Base-by-base conservation (phyloP, 2,329 filamentous ascomycete genomes). In the Byssochlamys sp. region DNA sequence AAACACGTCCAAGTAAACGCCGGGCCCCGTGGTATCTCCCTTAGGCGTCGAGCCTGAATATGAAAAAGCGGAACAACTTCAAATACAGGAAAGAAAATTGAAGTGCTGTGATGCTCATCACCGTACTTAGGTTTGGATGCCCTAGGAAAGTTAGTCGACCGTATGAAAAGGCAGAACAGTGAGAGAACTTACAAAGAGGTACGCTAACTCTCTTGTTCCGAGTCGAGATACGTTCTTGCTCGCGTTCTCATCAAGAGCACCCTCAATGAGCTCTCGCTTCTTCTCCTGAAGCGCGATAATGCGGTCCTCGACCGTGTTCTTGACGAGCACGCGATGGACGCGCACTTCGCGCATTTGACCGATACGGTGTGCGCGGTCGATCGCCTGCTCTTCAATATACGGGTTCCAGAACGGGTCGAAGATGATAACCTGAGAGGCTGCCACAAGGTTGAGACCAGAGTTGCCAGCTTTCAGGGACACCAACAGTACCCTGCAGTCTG, bases 381-480 rank as follows among this genome's bases (percentile, higher is more conserved):
- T 86, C 3, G 91, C 91, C 73, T 96, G 91, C 73, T 91, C 90
- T 74, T 96, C 91, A 53, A 95, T 88, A 68, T 88, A 95, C 0
- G 91, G 91, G 62, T 96, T 96, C 90, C 90, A 96, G 75, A 95
- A 95, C 0, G 91, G 91, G 69, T 96, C 91, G 68, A 95, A 84
- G 62, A 96, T 88, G 71, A 96, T 90, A 63, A 96, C 89, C 61
- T 90, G 87, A 1, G 86, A 90, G 0, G 91, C 91, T 19, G 85
- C 84, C 45, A 88, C 89, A 25, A 96, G 80, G 67, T 96, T 96
- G 52, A 96, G 81, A 1, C 91, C 91, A 0, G 91, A 85, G 65
- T 92, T 92, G 33, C 89, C 89, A 1, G 89, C 89, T 65, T 89
- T 90, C 53, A 92, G 78, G 1, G 87, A 91, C 1, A 91, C 83